Base-by-base conservation (phyloP, 352 stramenopile species). In the Phytophthora megakarya region DNA sequence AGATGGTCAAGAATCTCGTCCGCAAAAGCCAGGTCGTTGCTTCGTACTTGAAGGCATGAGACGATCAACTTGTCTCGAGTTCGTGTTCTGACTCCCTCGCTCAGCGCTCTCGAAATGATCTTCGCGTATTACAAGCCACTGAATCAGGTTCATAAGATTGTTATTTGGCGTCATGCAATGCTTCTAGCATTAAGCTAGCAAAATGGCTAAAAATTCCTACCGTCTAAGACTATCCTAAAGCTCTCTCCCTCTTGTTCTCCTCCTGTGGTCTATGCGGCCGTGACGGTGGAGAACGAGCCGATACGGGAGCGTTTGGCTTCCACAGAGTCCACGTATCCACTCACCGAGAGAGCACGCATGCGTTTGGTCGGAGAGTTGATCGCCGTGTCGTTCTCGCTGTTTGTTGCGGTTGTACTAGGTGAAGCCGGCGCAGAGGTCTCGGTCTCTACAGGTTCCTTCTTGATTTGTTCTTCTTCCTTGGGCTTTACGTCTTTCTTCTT, bases 361-460 rank as follows among this genome's bases (percentile, higher is more conserved):
- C 83, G 83, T 67, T 92, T 92, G n/a, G 75, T 90, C 15, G 81
- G 81, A 30, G 81, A 92, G 61, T 72, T 86, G 25, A 79, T 77
- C 5, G 72, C 53, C 38, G 72, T 54, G 46, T 88, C 78, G 22
- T 65, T 77, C 48, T 73, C 62, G 22, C 39, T 65, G 37, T 53
- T 65, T 45, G 64, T 75, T 11, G 43, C 39, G 19, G 42, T 57
- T 8, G 57, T 54, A 19, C 35, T 58, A 30, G 64, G 46, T 21
- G 62, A 56, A 3, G 51, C 54, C 42, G 62, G 64, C 16, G 32
- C 38, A 40, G 48, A 67, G 40, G 15, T 65, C 50, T 78, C 65
- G 40, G 15, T 65, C 50, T 78, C 65, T 19, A 49, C 50, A 5
- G 66, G 52, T 16, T 73, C 62, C 54, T 80, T 65, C 38, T 71